Conservation (phyloP, 768 basidiomycete species). For the Tricholoma terreum region DNA sequence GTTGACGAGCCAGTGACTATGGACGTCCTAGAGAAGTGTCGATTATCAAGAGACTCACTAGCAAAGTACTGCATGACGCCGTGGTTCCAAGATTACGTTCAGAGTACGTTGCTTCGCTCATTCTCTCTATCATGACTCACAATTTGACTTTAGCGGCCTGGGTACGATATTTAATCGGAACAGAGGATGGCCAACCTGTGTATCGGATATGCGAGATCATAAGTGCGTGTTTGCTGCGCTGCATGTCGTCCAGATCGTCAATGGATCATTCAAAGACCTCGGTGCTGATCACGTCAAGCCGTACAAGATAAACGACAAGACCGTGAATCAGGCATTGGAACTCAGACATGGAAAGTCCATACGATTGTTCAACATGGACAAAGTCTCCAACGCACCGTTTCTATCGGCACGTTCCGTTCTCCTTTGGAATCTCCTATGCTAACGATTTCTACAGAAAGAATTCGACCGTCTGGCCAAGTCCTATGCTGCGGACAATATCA, state of each 20-base stretch:
- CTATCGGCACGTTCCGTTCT: constrained; percentile 45
- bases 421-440: not conserved
- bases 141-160: constrained; percentile 56
- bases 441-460: constrained; percentile 54
- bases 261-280: constrained; percentile 37
- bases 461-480: constrained; percentile 55
- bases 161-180: constrained; percentile 81
- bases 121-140: constrained; percentile 5
- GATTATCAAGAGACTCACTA: constrained; percentile 66
- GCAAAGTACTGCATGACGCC: constrained; percentile 71
- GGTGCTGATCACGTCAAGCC: constrained; percentile 53
- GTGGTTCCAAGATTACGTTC: constrained; percentile 84
- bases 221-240: constrained; percentile 47
- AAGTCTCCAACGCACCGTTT: constrained; percentile 75
- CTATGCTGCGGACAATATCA: constrained; percentile 49
- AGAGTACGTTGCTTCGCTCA: constrained; percentile 43
- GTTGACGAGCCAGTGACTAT: constrained; percentile 51
- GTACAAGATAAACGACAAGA: constrained; percentile 68
- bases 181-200: constrained; percentile 51
- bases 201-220: constrained; percentile 83
- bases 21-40: constrained; percentile 57
- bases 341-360: constrained; percentile 74
- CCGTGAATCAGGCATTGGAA: constrained; percentile 63
- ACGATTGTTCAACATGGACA: constrained; percentile 72
- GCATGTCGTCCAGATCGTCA: not conserved